These are phyloP conservation scores for Fonsecaea multimorphosa DNA, from an alignment of 2,329 filamentous ascomycete genomes.

Conservation along the genomic window DNA sequence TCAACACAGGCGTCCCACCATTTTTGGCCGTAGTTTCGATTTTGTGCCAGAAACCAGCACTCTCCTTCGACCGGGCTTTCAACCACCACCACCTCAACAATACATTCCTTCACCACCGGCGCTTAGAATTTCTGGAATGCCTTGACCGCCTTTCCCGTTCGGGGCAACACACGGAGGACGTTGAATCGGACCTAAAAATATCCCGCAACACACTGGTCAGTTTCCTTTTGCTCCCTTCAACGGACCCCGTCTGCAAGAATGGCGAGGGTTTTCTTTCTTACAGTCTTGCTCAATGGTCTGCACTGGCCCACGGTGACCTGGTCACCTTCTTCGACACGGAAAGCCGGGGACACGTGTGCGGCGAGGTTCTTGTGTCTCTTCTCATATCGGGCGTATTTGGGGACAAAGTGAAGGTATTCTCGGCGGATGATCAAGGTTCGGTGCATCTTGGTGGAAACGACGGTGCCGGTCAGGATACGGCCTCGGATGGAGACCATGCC, in stretches of 20 bases:
- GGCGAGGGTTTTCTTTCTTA: slow-evolving; percentile 59
- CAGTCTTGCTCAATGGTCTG: slow-evolving; percentile 98
- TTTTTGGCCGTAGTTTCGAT: slow-evolving; percentile 11
- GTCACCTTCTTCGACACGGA: slow-evolving; percentile 99
- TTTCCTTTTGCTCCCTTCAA: slow-evolving; percentile 10
- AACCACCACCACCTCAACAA: not conserved
- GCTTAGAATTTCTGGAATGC: slow-evolving; percentile 97
- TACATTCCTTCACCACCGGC: not conserved
- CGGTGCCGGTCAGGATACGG: slow-evolving; percentile 99
- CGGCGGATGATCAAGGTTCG: slow-evolving; percentile 98
- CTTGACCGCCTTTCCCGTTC: slow-evolving; percentile 98
- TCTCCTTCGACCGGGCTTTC: slow-evolving; percentile 4
- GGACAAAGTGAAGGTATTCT: slow-evolving; percentile 99
- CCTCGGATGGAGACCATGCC: slow-evolving; percentile 99
- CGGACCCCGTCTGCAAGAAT: not conserved
- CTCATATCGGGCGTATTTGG: slow-evolving; percentile 99
- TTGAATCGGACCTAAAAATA: slow-evolving; percentile 88
- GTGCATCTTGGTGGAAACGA: slow-evolving; percentile 99
- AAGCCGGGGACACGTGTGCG: slow-evolving; percentile 97
- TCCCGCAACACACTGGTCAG: slow-evolving; percentile 15
- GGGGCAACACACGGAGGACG: slow-evolving; percentile 96
- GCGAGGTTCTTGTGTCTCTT: slow-evolving; percentile 99
- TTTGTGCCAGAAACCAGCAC: not conserved
- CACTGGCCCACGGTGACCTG: slow-evolving; percentile 99
- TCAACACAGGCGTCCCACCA: slow-evolving; percentile 14